These are phyloP conservation scores for Astrothelium subdiscretum DNA, from an alignment of 495 filamentous ascomycete genomes.

Conservation along the genomic window DNA sequence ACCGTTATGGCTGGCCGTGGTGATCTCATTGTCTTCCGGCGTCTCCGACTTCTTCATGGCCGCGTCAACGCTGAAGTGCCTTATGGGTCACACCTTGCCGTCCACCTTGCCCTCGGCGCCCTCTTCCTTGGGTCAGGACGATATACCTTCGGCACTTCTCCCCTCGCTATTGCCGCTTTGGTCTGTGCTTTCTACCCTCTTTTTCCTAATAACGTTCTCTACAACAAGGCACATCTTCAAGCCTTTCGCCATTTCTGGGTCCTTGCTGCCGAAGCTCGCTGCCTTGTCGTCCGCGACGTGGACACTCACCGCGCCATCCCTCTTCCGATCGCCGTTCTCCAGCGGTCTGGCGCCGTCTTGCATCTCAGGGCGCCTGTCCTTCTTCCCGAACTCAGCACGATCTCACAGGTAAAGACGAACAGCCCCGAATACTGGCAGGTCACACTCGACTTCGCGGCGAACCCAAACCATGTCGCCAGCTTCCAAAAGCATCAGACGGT, in stretches of 20 bases:
- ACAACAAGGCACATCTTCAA: slow-evolving; percentile 90
- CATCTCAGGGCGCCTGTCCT: slow-evolving; percentile 52
- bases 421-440: slow-evolving; percentile 76
- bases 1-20: slow-evolving; percentile 94
- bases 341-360: slow-evolving; percentile 35
- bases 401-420: slow-evolving; percentile 54
- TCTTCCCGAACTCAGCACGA: slow-evolving; percentile 62
- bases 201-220: slow-evolving; percentile 75
- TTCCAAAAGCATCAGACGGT: slow-evolving; percentile 69
- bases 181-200: slow-evolving; percentile 90
- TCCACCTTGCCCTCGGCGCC: slow-evolving; percentile 81
- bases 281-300: slow-evolving; percentile 73
- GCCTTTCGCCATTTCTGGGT: slow-evolving; percentile 98
- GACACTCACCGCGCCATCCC: slow-evolving; percentile 67
- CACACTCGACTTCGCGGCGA: slow-evolving; percentile 61
- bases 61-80: slow-evolving; percentile 74
- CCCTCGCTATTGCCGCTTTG: slow-evolving; percentile 73
- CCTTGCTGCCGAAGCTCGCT: slow-evolving; percentile 79
- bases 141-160: slow-evolving; percentile 81
- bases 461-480: slow-evolving; percentile 50
- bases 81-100: slow-evolving; percentile 87
- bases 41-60: slow-evolving; percentile 76
- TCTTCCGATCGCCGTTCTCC: slow-evolving; percentile 52
- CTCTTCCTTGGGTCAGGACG: slow-evolving; percentile 88
- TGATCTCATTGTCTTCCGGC: slow-evolving; percentile 78